Base-by-base conservation (phyloP, 768 basidiomycete genomes). In the Galerina marginata region DNA sequence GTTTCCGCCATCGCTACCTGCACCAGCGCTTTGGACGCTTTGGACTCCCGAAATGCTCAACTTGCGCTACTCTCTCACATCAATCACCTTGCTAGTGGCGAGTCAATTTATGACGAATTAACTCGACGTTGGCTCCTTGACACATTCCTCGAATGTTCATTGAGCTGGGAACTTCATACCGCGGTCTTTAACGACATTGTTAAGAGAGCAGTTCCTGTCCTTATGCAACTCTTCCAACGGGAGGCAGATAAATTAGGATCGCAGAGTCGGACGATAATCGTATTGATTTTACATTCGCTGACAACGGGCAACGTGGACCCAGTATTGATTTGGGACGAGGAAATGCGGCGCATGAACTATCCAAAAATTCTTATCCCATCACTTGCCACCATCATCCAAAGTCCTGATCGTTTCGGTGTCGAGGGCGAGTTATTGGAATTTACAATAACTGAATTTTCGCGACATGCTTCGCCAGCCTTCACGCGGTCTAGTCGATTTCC, bases 41-140 rank as follows among this genome's bases (percentile, higher is more conserved):
- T 75, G 14, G 75, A 79, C 43, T 70, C 72, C 4, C 72, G 75
- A 53, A 59, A 67, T 26, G 63, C 75, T 7, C 78, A 78, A 53
- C 73, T 76, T 67, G 73, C 74, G 44, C 62, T 79, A 15, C 65
- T 81, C 25, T 61, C 68, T 1, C 71, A 76, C 49, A 69, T 81
- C 15, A 68, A 71, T 15, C 66, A 69, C 44, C 70, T 70, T 47
- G 66, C 69, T n/a, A 66, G 72, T 9, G 74, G 74, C 10, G 71
- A 76, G 39, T 55, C 66, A 6, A 73, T 70, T 38, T 68, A 77
- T 20, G 72, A 69, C 10, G 69, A 69, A 40, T 61, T 72, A 2
- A 77, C 74, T 1, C 70, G 77, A 48, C 71, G 67, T 9, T 78
- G 75, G 70, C 66, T 81, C 23, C 69, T 81, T 2, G 77, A 79